These are phyloP conservation scores for Bolboschoenus planiculmis DNA, from an alignment of 176 grass and related monocot genomes.

Conservation along the genomic window DNA sequence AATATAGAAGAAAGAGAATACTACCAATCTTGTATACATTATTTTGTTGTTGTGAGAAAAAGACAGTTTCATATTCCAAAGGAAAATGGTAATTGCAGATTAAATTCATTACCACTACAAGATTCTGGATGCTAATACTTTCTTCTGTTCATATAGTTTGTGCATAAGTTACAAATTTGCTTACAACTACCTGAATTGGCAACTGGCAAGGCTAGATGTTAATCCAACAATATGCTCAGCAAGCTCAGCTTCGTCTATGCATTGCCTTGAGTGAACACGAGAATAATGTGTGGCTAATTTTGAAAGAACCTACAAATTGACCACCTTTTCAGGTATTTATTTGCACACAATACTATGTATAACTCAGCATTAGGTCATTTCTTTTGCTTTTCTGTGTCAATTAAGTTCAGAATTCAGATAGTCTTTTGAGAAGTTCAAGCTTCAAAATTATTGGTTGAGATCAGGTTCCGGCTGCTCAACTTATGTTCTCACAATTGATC, in stretches of 20 bases:
- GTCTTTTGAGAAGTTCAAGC: slow-evolving; percentile 1
- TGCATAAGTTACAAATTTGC: neutral
- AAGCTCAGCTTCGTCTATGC: slow-evolving; percentile 84
- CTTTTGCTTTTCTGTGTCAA: neutral
- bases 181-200: slow-evolving; percentile 53
- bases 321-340: slow-evolving; percentile 13
- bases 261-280: slow-evolving; percentile 78
- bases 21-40: neutral
- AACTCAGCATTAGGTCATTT: neutral
- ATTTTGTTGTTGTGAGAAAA: no score
- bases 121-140: neutral
- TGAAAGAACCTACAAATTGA: slow-evolving; percentile 44
- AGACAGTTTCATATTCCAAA: neutral
- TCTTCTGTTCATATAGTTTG: neutral
- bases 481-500: neutral
- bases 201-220: slow-evolving; percentile 71
- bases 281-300: slow-evolving; percentile 64
- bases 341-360: slow-evolving; percentile 5
- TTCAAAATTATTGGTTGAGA: neutral
- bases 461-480: neutral
- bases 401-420: neutral
- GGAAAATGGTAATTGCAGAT: neutral
- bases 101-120: neutral
- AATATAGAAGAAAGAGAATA: neutral
- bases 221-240: slow-evolving; percentile 86